phyloP scores from a whole-genome alignment of 2,329 filamentous ascomycete species.

The Colletotrichum truncatum region DNA sequence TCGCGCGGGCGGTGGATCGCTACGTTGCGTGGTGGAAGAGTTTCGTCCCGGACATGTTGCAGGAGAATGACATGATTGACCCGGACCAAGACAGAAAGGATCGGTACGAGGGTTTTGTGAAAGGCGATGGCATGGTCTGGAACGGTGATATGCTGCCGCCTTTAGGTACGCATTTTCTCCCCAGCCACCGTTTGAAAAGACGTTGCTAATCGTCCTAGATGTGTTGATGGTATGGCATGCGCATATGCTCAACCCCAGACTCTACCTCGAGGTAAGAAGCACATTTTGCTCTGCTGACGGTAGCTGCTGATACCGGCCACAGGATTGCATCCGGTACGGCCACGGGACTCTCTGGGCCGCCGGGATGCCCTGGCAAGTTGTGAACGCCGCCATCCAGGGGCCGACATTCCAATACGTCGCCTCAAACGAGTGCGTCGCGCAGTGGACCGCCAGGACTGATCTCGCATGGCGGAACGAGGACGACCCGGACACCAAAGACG shows the following conservation, averaged over 20 bases:
- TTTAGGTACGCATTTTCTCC: constrained; percentile 41
- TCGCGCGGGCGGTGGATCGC: constrained; percentile 69
- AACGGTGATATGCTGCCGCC: constrained; percentile 56
- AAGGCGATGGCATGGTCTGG: constrained; percentile 40
- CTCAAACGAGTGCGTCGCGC: constrained; percentile 46
- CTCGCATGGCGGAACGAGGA: constrained; percentile 64
- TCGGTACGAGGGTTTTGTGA: constrained; percentile 39
- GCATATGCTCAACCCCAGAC: constrained; percentile 74
- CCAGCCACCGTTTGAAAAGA: not conserved
- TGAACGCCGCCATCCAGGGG: constrained; percentile 63
- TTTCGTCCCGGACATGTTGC: constrained; percentile 38
- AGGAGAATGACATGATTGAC: constrained; percentile 36
- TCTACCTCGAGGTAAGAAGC: constrained; percentile 61
- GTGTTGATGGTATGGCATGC: constrained; percentile 79
- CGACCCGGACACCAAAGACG: constrained; percentile 51
- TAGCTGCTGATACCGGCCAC: not conserved
- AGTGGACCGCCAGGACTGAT: constrained; percentile 56
- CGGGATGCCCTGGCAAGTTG: constrained; percentile 69
- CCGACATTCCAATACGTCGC: constrained; percentile 59
- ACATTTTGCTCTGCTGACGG: not conserved
- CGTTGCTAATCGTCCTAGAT: constrained; percentile 51
- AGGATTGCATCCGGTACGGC: constrained; percentile 66
- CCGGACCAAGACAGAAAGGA: constrained; percentile 22
- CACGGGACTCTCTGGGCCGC: constrained; percentile 63
- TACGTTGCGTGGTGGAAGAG: constrained; percentile 69